phyloP scores from a whole-genome alignment of 345 rosid genomes.

The Brassica carinata region DNA sequence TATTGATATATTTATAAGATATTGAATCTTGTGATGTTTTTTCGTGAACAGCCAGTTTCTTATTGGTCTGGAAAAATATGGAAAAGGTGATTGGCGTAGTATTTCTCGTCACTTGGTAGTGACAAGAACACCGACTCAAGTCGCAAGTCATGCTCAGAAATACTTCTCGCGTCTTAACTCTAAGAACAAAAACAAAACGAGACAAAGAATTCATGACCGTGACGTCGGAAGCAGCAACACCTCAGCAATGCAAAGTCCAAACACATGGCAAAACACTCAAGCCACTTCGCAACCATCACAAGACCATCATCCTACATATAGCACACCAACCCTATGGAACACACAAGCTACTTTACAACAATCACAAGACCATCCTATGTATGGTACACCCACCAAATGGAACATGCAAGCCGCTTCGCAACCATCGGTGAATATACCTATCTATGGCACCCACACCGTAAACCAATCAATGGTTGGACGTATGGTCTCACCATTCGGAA shows the following conservation, averaged over 20 bases:
- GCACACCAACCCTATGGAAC: not conserved
- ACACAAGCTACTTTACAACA: constrained; percentile 7
- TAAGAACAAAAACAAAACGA: constrained; percentile 67
- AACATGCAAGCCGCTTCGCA: constrained; percentile 16
- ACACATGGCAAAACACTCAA: constrained; percentile 58
- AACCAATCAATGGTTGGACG: constrained; percentile 76
- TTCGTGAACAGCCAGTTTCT: constrained; percentile 65
- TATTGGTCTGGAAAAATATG: constrained; percentile 80
- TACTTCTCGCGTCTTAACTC: constrained; percentile 73
- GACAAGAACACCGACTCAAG: constrained; percentile 85
- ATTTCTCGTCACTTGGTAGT: constrained; percentile 77
- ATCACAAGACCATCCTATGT: not conserved
- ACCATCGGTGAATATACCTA: constrained; percentile 43
- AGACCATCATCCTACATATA: not conserved
- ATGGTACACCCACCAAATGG: constrained; percentile 8
- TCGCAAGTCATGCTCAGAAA: constrained; percentile 96
- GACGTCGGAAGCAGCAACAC: constrained; percentile 51
- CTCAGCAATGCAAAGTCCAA: constrained; percentile 57
- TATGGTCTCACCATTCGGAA: constrained; percentile 68
- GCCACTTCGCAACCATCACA: constrained; percentile 34
- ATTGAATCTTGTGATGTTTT: not conserved
- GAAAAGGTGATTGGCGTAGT: constrained; percentile 94
- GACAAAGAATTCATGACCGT: constrained; percentile 79
- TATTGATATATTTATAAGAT: not conserved
- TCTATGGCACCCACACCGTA: constrained; percentile 52